Conservation (phyloP, 2,329 filamentous ascomycete genomes). For the Nothopassalora personata region DNA sequence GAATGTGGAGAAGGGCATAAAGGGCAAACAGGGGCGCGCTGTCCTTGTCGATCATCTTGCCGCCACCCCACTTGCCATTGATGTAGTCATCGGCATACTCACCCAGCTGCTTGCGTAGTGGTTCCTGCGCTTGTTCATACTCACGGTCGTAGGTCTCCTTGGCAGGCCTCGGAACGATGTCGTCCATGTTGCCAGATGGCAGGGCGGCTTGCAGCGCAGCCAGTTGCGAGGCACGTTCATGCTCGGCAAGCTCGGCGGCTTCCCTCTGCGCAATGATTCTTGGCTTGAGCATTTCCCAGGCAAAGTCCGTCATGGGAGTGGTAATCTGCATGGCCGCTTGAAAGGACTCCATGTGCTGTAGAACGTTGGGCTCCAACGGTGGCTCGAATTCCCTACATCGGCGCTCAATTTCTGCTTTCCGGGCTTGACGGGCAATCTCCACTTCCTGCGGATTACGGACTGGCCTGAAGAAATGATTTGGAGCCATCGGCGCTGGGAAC, state of each 20-base stretch:
- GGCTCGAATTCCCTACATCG: constrained; percentile 60
- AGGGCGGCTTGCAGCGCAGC: constrained; percentile 42
- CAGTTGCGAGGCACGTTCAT: constrained; percentile 42
- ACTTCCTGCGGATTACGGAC: constrained; percentile 59
- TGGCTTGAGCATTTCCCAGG: constrained; percentile 65
- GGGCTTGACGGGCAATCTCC: constrained; percentile 57
- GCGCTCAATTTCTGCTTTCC: constrained; percentile 66
- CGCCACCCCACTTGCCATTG: constrained; percentile 58
- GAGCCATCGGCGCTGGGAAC: constrained; percentile 20
- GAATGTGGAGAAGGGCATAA: constrained; percentile 58
- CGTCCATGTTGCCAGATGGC: constrained; percentile 44
- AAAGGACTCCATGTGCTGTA: constrained; percentile 68
- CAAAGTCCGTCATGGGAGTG: constrained; percentile 60
- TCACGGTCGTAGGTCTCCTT: constrained; percentile 61
- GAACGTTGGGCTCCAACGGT: constrained; percentile 56
- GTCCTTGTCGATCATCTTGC: constrained; percentile 58
- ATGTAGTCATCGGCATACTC: constrained; percentile 67
- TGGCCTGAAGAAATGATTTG: constrained; percentile 18
- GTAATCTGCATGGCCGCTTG: constrained; percentile 67
- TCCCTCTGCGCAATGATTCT: constrained; percentile 61
- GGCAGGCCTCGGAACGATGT: constrained; percentile 46
- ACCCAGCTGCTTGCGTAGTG: constrained; percentile 60
- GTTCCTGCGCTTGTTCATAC: constrained; percentile 66
- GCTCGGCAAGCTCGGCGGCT: constrained; percentile 56
- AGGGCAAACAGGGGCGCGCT: constrained; percentile 64